Evolutionary conservation across 345 rosid species (phyloP), one percentile per base, ranked within the genome.

Genomic region (Gossypium australe): DNA sequence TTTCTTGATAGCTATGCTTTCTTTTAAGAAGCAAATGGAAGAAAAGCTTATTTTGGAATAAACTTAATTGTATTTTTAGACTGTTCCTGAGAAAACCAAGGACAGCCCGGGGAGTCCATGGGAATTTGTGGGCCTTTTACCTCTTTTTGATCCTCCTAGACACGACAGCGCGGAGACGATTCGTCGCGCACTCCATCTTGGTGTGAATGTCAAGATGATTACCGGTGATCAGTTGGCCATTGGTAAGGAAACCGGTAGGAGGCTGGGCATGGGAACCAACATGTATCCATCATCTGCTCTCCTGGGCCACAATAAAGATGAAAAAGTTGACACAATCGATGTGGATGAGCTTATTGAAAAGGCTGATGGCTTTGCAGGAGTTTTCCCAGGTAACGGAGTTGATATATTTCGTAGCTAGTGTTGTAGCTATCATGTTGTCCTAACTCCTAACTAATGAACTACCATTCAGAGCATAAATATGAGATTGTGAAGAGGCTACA

Each of bases 401-500:
- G 41, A 59, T 59, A 24, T 47, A 47, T 34, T 38, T 41, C 11
- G n/a, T 11, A 34, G 67, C 12, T 62, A 2, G 5, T 62, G 45
- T 61, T 43, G 11, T 7, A 62, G 38, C 58, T 49, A n/a, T 17
- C 51, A 38, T 41, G 0, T 20, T 8, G 29, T 2, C 61, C 27
- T 20, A 24, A 34, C 41, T 68, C 29, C 75, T 82, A 78, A 78
- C 75, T 34, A 12, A 66, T 71, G 45, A 57, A 59, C 11, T 34
- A 53, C 18, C 47, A 62, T 75, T 34, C 75, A 90, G 98, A 94
- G 82, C 98, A 94, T 86, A 94, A 94, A 77, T 94, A 92, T 58
- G 97, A 92, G 88, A 94, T 94, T 59, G 98, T 94, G 74, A 90
- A 84, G 89, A 87, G 89, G 81, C 89, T 94, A 29, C 97, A 94